phyloP scores from a whole-genome alignment of 306 rosid genomes.

The Begonia fuchsioides region DNA sequence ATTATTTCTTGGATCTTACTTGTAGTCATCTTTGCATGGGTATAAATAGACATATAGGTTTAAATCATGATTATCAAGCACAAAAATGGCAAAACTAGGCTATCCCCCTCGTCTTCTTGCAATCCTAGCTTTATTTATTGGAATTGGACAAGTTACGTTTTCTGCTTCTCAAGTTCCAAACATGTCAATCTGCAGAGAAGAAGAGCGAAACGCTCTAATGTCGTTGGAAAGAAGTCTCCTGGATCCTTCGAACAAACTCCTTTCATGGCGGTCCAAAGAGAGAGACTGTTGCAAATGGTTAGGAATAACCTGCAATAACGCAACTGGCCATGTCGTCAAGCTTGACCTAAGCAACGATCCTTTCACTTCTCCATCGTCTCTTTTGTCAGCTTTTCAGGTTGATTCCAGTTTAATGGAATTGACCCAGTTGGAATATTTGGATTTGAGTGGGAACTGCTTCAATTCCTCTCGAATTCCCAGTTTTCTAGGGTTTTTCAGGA shows the following conservation, averaged over 20 bases:
- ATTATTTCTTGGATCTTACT: too few species aligned
- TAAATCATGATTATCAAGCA: too few species aligned
- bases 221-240: background rate
- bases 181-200: background rate
- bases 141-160: background rate
- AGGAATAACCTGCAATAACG: background rate
- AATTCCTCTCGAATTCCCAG: background rate
- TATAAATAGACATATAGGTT: too few species aligned
- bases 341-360: conserved; percentile 1
- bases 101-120: too few species aligned
- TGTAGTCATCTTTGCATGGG: too few species aligned
- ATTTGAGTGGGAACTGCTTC: background rate
- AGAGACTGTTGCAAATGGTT: conserved; percentile 6
- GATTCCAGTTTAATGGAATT: conserved; percentile 7
- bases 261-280: background rate
- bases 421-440: background rate
- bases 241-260: conserved; percentile 1
- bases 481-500: background rate
- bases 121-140: background rate
- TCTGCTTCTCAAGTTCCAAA: background rate
- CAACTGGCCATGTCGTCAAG: background rate
- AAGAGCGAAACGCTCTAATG: background rate
- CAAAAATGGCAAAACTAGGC: too few species aligned
- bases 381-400: background rate
- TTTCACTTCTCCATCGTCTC: background rate